Percentiles rank a stretch among this genome's conserved stretches.
These are phyloP conservation scores for Harrya chromipes DNA, from an alignment of 768 basidiomycete species.

Conservation along the genomic window DNA sequence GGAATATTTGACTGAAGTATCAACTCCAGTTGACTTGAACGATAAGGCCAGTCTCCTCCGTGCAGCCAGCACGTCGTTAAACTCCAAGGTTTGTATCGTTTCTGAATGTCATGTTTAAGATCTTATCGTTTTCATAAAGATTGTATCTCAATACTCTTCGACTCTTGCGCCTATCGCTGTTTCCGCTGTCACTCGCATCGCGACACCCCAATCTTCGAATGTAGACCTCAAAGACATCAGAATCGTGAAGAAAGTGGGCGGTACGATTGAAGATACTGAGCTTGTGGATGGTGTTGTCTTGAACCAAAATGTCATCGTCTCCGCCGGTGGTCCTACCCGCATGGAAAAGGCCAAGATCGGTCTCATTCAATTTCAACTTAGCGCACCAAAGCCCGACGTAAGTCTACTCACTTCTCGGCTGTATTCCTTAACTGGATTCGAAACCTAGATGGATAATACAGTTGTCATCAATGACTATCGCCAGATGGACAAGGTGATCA, in stretches of 20 bases:
- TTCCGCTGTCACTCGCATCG: conserved; percentile 88
- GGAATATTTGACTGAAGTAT: conserved; percentile 90
- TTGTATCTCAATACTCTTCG: conserved; percentile 98
- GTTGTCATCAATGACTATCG: conserved; percentile 99
- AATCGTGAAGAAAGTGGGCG: conserved; percentile 97
- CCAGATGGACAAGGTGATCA: conserved; percentile 99
- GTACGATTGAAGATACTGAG: conserved; percentile 98
- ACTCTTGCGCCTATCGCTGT: conserved; percentile 99
- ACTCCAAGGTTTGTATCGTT: conserved; percentile 73
- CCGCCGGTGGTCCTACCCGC: conserved; percentile 90
- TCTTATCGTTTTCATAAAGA: conserved; percentile 45
- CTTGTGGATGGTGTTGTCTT: conserved; percentile 96
- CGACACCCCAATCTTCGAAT: conserved; percentile 85
- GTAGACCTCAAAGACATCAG: conserved; percentile 97
- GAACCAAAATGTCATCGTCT: conserved; percentile 88
- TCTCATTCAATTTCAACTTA: conserved; percentile 97
- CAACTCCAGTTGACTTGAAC: conserved; percentile 85
- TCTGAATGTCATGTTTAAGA: not conserved
- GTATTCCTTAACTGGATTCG: not conserved
- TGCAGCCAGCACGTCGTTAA: conserved; percentile 92
- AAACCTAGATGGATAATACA: conserved; percentile 94
- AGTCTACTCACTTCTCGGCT: conserved; percentile 24
- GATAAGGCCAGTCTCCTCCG: conserved; percentile 83
- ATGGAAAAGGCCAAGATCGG: conserved; percentile 99
- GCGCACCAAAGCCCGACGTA: conserved; percentile 96